Evolutionary conservation across 108 stramenopile species (phyloP).

Genomic region (Fragilaria crotonensis): DNA sequence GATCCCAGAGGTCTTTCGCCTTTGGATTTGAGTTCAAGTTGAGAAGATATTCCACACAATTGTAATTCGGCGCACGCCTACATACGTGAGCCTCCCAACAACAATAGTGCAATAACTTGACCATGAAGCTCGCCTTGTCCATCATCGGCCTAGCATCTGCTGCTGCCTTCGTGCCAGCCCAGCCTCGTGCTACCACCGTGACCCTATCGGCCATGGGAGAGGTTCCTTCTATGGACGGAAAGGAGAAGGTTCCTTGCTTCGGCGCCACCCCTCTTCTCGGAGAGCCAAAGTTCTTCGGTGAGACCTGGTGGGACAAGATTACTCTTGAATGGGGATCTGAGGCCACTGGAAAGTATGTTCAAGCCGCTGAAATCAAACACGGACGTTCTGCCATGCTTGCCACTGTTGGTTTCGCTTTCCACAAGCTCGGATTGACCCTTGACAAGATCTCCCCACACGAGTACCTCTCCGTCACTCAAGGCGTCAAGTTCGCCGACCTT

Average conservation of each 20-base stretch:
- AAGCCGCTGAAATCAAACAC: constrained; percentile 64
- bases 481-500: constrained; percentile 53
- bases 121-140: neutral
- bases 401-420: constrained; percentile 49
- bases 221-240: constrained; percentile 2
- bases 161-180: constrained; percentile 4
- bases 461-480: constrained; percentile 39
- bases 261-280: constrained; percentile 41
- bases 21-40: constrained; percentile 1
- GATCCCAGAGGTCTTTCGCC: neutral
- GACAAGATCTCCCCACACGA: constrained; percentile 59
- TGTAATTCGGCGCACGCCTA: no score
- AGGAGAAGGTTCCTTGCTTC: constrained; percentile 46
- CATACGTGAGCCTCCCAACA: no score
- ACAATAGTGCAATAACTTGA: no score
- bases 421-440: constrained; percentile 48
- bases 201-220: neutral
- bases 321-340: constrained; percentile 46
- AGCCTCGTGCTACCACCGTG: neutral
- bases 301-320: constrained; percentile 48
- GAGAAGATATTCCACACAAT: neutral
- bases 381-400: constrained; percentile 66
- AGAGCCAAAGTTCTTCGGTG: constrained; percentile 40
- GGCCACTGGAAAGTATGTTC: constrained; percentile 45
- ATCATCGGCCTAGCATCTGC: neutral